phyloP scores from a whole-genome alignment of 1,284 basidiomycete species.

The Tilletia setariae region DNA sequence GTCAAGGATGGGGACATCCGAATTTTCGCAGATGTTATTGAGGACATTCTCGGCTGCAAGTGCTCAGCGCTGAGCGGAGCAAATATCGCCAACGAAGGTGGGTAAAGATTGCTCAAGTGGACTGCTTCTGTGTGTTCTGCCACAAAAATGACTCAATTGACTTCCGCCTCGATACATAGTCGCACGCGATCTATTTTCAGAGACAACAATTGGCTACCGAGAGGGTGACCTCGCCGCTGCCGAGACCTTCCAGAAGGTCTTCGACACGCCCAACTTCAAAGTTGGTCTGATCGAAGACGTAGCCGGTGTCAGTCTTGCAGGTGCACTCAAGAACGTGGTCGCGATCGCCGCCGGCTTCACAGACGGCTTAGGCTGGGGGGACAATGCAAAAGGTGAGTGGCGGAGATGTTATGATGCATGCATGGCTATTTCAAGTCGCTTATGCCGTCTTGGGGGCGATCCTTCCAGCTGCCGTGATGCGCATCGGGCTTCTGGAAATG shows the following conservation, averaged over 20 bases:
- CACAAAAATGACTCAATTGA: not conserved
- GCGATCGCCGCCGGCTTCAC: slow-evolving; percentile 62
- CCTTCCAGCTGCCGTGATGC: slow-evolving; percentile 60
- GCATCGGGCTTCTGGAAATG: slow-evolving; percentile 57
- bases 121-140: not conserved
- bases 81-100: slow-evolving; percentile 63
- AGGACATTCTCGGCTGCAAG: slow-evolving; percentile 58
- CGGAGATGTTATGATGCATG: not conserved
- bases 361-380: slow-evolving; percentile 62
- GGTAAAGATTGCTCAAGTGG: slow-evolving; percentile 16
- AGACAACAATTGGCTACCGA: slow-evolving; percentile 63
- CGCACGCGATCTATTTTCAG: slow-evolving; percentile 59
- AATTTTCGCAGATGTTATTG: slow-evolving; percentile 63
- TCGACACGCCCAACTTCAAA: slow-evolving; percentile 59
- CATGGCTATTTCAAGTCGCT: not conserved
- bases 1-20: slow-evolving; percentile 58
- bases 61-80: slow-evolving; percentile 62
- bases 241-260: slow-evolving; percentile 55
- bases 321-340: slow-evolving; percentile 63
- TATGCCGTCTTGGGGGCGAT: no score
- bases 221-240: slow-evolving; percentile 43
- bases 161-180: slow-evolving; percentile 42
- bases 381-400: slow-evolving; percentile 60
- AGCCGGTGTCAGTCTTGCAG: slow-evolving; percentile 61
- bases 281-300: slow-evolving; percentile 63